Base-by-base conservation (phyloP, 352 stramenopile genomes). In the Phytophthora chlamydospora region DNA sequence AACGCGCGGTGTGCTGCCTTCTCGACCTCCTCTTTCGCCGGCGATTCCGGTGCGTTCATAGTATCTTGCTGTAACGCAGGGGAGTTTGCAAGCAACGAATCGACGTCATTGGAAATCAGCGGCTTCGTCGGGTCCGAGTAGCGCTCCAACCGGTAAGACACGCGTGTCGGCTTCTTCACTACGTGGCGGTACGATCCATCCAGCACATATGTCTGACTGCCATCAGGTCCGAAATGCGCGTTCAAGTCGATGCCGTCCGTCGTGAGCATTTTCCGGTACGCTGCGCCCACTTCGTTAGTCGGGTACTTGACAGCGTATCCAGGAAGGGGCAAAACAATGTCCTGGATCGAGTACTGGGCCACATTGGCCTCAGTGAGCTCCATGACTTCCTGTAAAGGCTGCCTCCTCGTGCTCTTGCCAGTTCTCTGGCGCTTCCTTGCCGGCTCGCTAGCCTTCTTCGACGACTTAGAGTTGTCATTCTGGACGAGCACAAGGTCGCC, bases 311-410 rank as follows among this genome's bases (percentile, higher is more conserved):
- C 69, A 36, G 90, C 85, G 44, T 90, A 91, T 10, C 97, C 97
- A 7, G 96, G 91, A 24, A 99, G 73, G 13, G 97, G 96, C 35
- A 99, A 64, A 44, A 99, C 91, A 32, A 99, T 88, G 64, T 99
- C 96, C 4, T 90, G 75, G 27, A 99, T 92, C 16, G 66, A 79
- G 71, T 97, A 98, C 33, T 89, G 51, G 29, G 73, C 62, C 29
- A 98, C 68, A 40, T 97, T 96, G 21, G 90, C 81, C 61, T 91
- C 77, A 0, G 88, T 97, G 4, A 98, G 59, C 9, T 89, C 58
- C 31, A 87, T 47, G 14, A 93, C 70, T 29, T 73, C 51, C 13
- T 38, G 62, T 0, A 65, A 36, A 14, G 38, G 52, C 31, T 65
- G 49, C 14, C 41, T 40, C 42, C 57, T 69, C 19, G 24, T 43